Conservation (phyloP, 495 filamentous ascomycete species). For the Glutinoglossum americanum region DNA sequence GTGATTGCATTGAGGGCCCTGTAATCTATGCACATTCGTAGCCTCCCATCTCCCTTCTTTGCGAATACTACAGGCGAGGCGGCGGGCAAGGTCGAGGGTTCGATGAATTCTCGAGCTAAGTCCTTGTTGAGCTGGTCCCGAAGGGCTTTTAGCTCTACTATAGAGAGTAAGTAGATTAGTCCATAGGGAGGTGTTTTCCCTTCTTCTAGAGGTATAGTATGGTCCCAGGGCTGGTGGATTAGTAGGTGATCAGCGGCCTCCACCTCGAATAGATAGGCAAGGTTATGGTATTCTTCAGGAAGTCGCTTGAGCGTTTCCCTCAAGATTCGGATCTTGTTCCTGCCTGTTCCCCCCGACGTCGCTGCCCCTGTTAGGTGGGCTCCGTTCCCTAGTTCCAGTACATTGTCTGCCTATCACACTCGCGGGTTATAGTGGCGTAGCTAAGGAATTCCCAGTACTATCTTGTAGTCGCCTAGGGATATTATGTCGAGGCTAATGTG, state of each 20-base stretch:
- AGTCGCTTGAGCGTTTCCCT: neutral
- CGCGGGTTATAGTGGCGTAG: neutral
- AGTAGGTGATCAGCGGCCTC: neutral
- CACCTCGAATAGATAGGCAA: neutral
- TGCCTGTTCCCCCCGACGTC: neutral
- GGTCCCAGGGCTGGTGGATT: neutral
- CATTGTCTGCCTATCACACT: neutral
- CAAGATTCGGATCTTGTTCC: neutral
- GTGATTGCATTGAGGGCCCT: conserved; percentile 1
- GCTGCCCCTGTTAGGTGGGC: neutral
- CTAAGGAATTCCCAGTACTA: neutral
- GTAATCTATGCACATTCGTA: conserved; percentile 4
- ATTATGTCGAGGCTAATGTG: neutral
- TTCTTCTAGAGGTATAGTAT: neutral
- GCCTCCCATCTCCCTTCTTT: neutral
- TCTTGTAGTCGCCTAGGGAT: neutral
- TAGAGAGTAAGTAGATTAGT: neutral
- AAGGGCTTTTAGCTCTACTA: neutral
- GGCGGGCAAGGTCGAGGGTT: neutral
- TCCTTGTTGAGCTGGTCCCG: neutral
- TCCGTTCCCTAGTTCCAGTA: neutral
- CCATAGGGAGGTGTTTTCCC: neutral
- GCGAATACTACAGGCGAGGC: neutral
- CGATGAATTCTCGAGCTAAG: neutral
- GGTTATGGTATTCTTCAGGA: neutral